Base-by-base conservation (phyloP, 2,329 filamentous ascomycete species). In the Exophiala viscosa region DNA sequence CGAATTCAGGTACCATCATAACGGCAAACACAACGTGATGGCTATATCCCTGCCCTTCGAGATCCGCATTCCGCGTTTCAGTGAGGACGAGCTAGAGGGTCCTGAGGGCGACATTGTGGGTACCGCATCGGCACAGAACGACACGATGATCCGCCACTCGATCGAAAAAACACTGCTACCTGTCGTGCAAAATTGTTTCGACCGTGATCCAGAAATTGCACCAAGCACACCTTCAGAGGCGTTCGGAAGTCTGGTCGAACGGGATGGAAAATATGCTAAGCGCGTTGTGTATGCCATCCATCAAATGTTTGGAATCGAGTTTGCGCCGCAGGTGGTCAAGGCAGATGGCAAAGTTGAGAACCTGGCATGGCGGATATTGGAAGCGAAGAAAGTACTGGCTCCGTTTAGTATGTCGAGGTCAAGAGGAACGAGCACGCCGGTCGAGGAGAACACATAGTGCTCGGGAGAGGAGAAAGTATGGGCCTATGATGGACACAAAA, bases 1-100 rank as follows among this genome's bases (percentile, higher is more conserved):
- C 66, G 93, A 99, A 66, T 95, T 99, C 75, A 85, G 93, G 36
- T 96, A 96, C 72, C 93, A 99, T 71, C 93, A 99, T 70, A 86
- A 89, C 62, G 90, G 90, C 50, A 87, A 87, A 64, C 90, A 99
- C 72, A 89, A 87, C 61, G 91, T 95, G 65, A 93, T 99, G 88
- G 84, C 90, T 14, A 88, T 97, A 55, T 96, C 91, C 4, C 82
- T 90, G 61, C 91, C 93, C 0, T 99, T 99, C 64, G 92, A 96
- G 69, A 86, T 97, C 51, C 83, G 85, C 41, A 90, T 97, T 58
- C 77, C 81, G 31, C 85, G 84, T 39, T 95, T 96, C 64, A 87
- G 90, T 58, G 87, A 90, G 46, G 86, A 90, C 9, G 75, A 80
- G 51, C 77, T 84, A 3, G 78, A 84, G 42, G 70, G 79, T n/a